Conservation (phyloP, 2,329 filamentous ascomycete species). For the Bipolaris zeicola region DNA sequence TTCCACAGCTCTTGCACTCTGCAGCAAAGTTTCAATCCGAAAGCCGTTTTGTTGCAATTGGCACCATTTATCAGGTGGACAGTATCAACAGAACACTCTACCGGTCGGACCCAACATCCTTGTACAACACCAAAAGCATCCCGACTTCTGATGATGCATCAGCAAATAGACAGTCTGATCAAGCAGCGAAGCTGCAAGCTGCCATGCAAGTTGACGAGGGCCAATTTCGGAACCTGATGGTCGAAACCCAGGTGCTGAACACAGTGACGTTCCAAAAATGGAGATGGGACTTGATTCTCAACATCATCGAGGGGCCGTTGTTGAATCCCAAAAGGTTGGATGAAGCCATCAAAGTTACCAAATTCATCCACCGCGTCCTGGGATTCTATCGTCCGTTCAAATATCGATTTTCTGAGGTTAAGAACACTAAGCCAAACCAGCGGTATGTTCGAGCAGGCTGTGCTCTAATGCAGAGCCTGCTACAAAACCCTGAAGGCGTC, state of each 20-base stretch:
- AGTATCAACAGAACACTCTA: slow-evolving; percentile 94
- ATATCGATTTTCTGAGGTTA: slow-evolving; percentile 87
- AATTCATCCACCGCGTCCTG: slow-evolving; percentile 92
- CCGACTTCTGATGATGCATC: slow-evolving; percentile 24
- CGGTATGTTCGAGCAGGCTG: slow-evolving; percentile 92
- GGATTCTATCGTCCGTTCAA: slow-evolving; percentile 98
- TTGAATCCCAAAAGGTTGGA: slow-evolving; percentile 90
- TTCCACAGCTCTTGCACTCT: slow-evolving; percentile 82
- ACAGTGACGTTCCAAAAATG: slow-evolving; percentile 93
- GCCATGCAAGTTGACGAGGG: slow-evolving; percentile 68
- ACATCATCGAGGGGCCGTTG: slow-evolving; percentile 89
- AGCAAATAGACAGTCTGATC: slow-evolving; percentile 50
- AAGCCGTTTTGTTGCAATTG: slow-evolving; percentile 78
- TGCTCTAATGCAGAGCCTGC: slow-evolving; percentile 80
- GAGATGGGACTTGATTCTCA: slow-evolving; percentile 94
- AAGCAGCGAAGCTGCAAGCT: slow-evolving; percentile 58
- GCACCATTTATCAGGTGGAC: slow-evolving; percentile 96
- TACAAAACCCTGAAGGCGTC: slow-evolving; percentile 84
- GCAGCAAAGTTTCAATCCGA: slow-evolving; percentile 75
- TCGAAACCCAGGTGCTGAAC: slow-evolving; percentile 84
- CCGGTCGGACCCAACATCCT: slow-evolving; percentile 65
- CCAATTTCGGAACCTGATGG: slow-evolving; percentile 65
- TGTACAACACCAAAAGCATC: slow-evolving; percentile 38
- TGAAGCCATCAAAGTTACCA: slow-evolving; percentile 91
- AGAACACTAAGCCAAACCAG: slow-evolving; percentile 90